phyloP scores from a whole-genome alignment of 495 filamentous ascomycete genomes.

The Neurospora pannonica region DNA sequence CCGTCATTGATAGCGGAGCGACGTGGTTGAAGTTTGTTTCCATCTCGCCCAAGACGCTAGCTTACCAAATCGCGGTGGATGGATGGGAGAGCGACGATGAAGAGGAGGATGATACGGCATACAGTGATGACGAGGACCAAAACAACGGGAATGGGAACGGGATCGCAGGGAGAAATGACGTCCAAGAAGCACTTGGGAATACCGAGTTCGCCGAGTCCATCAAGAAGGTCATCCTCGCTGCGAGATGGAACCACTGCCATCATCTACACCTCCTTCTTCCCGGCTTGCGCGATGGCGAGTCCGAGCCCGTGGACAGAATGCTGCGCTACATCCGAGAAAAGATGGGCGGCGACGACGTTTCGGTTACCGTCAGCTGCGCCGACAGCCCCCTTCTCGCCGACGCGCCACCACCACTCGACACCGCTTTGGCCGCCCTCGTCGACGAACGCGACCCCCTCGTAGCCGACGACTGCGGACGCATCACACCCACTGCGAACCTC shows the following conservation, averaged over 20 bases:
- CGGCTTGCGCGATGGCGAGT: slow-evolving; percentile 16
- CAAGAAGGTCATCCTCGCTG: slow-evolving; percentile 18
- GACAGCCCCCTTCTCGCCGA: slow-evolving; percentile 14
- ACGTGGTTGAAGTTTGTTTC: slow-evolving; percentile 27
- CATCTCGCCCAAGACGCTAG: slow-evolving; percentile 16
- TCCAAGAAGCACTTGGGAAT: slow-evolving; percentile 8
- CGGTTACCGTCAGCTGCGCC: slow-evolving; percentile 19
- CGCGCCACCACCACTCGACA: slow-evolving; percentile 7
- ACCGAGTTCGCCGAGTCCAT: slow-evolving; percentile 21
- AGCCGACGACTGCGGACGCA: slow-evolving; percentile 14
- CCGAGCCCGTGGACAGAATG: slow-evolving; percentile 17
- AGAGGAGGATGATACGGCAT: neutral
- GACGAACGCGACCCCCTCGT: slow-evolving; percentile 13
- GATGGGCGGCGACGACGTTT: slow-evolving; percentile 12
- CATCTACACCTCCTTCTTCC: slow-evolving; percentile 19
- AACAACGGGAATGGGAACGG: neutral
- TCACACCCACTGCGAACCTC: slow-evolving; percentile 28
- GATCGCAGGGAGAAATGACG: neutral
- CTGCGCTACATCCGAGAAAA: slow-evolving; percentile 11
- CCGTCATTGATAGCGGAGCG: slow-evolving; percentile 22
- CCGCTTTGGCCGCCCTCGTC: slow-evolving; percentile 14
- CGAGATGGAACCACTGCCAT: slow-evolving; percentile 26
- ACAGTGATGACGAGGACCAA: neutral
- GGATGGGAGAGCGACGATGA: slow-evolving; percentile 23
- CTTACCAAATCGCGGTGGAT: slow-evolving; percentile 21